Conservation (phyloP, 345 rosid genomes). For the Balakata baccata region DNA sequence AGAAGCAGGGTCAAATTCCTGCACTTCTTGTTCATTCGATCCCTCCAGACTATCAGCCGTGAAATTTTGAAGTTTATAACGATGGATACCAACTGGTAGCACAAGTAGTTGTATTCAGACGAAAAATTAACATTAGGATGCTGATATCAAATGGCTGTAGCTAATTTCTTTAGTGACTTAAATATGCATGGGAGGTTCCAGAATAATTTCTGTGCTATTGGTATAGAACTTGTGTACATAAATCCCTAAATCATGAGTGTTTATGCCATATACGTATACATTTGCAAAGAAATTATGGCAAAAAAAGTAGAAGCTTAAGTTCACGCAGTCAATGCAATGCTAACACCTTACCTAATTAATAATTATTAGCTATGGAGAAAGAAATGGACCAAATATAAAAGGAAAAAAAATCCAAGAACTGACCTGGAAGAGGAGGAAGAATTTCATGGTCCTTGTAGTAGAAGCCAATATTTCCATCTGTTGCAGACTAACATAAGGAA, state of each 20-base stretch:
- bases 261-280: neutral
- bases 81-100: conserved; percentile 75
- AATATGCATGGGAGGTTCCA: neutral
- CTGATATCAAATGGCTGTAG: neutral
- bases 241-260: neutral
- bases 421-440: conserved; percentile 94
- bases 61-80: conserved; percentile 61
- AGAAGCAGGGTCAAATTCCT: conserved; percentile 76
- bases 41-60: conserved; percentile 41
- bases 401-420: neutral
- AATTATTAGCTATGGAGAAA: neutral
- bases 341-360: no score
- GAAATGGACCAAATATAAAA: neutral
- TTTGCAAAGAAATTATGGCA: neutral
- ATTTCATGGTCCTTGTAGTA: conserved; percentile 95
- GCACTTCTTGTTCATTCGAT: conserved; percentile 52
- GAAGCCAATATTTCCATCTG: conserved; percentile 93
- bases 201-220: neutral
- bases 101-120: conserved; percentile 6
- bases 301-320: neutral
- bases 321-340: neutral
- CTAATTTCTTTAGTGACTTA: neutral
- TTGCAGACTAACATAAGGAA: conserved; percentile 27
- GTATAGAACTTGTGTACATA: neutral
- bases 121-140: neutral